These are phyloP conservation scores for Periconia sp. DNA, from an alignment of 2,329 filamentous ascomycete genomes.

Conservation along the genomic window DNA sequence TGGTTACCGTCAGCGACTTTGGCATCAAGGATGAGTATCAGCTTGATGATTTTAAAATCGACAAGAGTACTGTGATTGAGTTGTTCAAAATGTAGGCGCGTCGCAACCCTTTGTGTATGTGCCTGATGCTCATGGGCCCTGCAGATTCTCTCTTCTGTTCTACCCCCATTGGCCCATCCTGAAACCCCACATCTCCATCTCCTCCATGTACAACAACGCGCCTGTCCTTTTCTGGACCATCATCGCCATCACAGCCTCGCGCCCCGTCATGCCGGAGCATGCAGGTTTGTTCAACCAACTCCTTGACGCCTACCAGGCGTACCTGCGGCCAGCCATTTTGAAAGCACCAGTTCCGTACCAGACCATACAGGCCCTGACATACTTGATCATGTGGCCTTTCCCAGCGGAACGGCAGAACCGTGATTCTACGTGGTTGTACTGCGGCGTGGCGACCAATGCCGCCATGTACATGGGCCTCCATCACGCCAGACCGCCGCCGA, in stretches of 20 bases:
- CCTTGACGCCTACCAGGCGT: slow-evolving; percentile 7
- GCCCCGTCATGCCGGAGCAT: slow-evolving; percentile 9
- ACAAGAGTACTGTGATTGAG: slow-evolving; percentile 13
- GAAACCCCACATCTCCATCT: slow-evolving; percentile 16
- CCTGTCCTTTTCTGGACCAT: slow-evolving; percentile 27
- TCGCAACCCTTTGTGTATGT: background rate
- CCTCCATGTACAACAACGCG: slow-evolving; percentile 12
- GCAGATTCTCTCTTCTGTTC: slow-evolving; percentile 17
- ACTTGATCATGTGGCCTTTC: slow-evolving; percentile 22
- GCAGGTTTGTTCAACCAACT: slow-evolving; percentile 7
- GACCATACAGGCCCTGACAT: slow-evolving; percentile 21
- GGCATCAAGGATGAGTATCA: slow-evolving; percentile 14
- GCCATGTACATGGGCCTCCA: slow-evolving; percentile 25
- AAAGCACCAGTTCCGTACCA: slow-evolving; percentile 19
- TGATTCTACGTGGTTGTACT: slow-evolving; percentile 27
- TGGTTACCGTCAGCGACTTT: slow-evolving; percentile 11
- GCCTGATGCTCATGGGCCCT: background rate
- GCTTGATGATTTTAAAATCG: slow-evolving; percentile 14
- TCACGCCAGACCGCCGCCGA: slow-evolving; percentile 14
- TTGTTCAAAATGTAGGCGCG: slow-evolving; percentile 20
- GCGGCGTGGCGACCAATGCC: slow-evolving; percentile 22
- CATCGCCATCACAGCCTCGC: slow-evolving; percentile 14
- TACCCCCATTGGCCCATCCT: slow-evolving; percentile 26
- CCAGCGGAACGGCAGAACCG: slow-evolving; percentile 10
- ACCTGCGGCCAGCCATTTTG: slow-evolving; percentile 13